Evolutionary conservation across 2,329 filamentous ascomycete genomes (phyloP).

Genomic region (Ophiocordyceps sinensis): DNA sequence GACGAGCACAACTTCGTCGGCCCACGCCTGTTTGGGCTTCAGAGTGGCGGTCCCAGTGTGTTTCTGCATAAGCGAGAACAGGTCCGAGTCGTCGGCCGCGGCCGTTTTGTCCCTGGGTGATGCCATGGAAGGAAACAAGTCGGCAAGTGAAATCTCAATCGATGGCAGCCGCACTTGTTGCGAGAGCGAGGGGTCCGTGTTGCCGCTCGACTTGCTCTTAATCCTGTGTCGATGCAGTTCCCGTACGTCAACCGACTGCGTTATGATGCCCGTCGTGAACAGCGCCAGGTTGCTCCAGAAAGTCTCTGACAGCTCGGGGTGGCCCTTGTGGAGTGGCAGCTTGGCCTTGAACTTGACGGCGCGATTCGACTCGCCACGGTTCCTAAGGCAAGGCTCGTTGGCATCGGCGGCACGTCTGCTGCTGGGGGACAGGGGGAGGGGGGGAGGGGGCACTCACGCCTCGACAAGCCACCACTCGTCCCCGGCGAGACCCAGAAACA

Average conservation of each 20-base stretch:
- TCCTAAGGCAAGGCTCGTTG: conserved; percentile 10
- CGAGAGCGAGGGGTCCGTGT: conserved; percentile 23
- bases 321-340: conserved; percentile 27
- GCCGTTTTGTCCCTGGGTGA: conserved; percentile 8
- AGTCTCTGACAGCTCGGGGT: conserved; percentile 27
- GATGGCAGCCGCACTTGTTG: conserved; percentile 31
- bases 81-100: conserved; percentile 6
- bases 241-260: conserved; percentile 33
- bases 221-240: conserved; percentile 30
- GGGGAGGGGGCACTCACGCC: conserved; percentile 26
- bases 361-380: conserved; percentile 11
- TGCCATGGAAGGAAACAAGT: conserved; percentile 24
- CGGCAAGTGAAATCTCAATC: conserved; percentile 33
- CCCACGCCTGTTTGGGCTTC: conserved; percentile 32
- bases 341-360: conserved; percentile 18
- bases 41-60: conserved; percentile 6
- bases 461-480: conserved; percentile 70
- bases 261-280: conserved; percentile 35
- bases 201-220: conserved; percentile 20
- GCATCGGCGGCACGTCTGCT: not conserved
- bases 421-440: too few relatives aligned
- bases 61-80: conserved; percentile 10
- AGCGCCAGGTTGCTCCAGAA: conserved; percentile 40
- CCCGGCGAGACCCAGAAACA: conserved; percentile 55
- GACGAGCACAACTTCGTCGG: conserved; percentile 42